Evolutionary conservation across 169 alveolate species (phyloP), one percentile per base, ranked within the genome.

Genomic region (Cryptosporidium andersoni): DNA sequence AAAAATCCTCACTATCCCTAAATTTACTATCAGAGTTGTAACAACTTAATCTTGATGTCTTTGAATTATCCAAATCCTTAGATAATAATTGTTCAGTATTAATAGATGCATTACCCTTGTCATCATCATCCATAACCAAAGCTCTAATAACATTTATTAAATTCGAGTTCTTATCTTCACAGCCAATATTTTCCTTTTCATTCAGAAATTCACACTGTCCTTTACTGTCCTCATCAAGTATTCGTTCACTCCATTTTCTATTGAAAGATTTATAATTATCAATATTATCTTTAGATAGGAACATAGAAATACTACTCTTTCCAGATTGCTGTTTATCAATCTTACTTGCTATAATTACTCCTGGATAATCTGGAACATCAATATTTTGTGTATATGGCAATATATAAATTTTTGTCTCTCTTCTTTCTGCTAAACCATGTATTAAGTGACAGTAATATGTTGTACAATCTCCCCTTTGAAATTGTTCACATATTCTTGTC

Each of bases 371-470:
- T 12, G 85, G 85, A n/a, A 74, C 85, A 5, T 58, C 56, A 4
- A 74, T 49, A 58, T 74, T 74, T 58, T 74, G 85, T 1, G 96
- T 88, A 65, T 91, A 93, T 4, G 96, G 96, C 8, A 93, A 89
- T 64, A 91, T 89, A 64, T 91, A 93, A 43, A 88, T 66, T 11
- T 82, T 82, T 8, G 92, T 88, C 11, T 65, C 82, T 53, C 97
- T 64, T 49, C 90, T 63, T 65, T 94, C 97, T 34, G 92, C 95
- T 12, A 89, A 81, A 1, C 95, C 95, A 81, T 94, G 97, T 47
- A 94, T 90, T 74, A 88, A 91, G 9, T 96, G 97, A 80, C 97
- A 94, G 64, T 93, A 94, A 74, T 93, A 94, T 4, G 94, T 91
- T 34, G 91, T 80, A 52, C 97, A 94, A 14, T 80, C 82, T 48